Evolutionary conservation across 352 stramenopile genomes (phyloP).

Genomic region (Phytophthora ramorum): DNA sequence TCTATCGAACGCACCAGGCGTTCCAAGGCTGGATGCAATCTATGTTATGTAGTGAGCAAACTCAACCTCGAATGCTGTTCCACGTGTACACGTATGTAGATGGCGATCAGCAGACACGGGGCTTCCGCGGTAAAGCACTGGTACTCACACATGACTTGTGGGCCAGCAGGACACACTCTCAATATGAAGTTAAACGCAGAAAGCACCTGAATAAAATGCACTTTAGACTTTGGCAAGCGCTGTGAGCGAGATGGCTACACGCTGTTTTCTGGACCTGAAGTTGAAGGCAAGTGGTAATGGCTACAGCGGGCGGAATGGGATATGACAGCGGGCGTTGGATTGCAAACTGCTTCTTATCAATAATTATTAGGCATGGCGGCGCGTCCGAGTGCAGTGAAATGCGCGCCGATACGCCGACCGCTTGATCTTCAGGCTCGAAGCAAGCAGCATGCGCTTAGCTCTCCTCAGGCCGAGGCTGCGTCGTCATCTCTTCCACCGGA

Average conservation of each 20-base stretch:
- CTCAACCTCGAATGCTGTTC: no score
- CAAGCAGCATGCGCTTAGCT: constrained; percentile 22
- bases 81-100: no score
- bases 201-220: no score
- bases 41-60: no score
- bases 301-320: constrained; percentile 17
- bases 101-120: no score
- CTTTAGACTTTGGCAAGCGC: no score
- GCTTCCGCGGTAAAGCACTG: no score
- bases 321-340: constrained; percentile 7
- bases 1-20: no score
- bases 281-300: constrained; percentile 10
- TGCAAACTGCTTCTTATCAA: constrained; percentile 38
- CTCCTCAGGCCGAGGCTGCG: constrained; percentile 30
- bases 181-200: no score
- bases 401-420: not conserved
- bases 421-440: constrained; percentile 10
- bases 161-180: no score
- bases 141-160: no score
- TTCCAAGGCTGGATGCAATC: no score
- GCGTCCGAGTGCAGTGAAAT: not conserved
- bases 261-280: not conserved
- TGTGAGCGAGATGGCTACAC: constrained; percentile 14
- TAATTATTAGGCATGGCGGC: constrained; percentile 32
- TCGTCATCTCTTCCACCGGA: constrained; percentile 28